These are phyloP conservation scores for Tirmania nivea DNA, from an alignment of 495 filamentous ascomycete genomes.

Conservation along the genomic window DNA sequence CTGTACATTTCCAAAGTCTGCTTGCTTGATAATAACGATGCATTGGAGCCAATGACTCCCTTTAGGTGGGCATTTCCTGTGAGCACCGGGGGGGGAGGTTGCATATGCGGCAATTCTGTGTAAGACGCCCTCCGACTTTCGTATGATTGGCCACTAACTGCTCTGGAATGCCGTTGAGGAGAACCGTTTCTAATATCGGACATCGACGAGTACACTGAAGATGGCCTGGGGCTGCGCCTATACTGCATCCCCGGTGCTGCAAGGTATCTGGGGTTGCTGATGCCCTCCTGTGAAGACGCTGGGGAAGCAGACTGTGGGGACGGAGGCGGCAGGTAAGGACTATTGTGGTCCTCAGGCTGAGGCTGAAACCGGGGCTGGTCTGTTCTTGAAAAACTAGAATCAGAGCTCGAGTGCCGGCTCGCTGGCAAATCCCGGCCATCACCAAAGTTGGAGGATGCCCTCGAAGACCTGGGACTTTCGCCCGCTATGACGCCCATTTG, in stretches of 20 bases:
- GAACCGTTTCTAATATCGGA: slow-evolving; percentile 10
- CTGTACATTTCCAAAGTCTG: slow-evolving; percentile 96
- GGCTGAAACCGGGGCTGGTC: neutral
- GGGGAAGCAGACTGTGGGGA: slow-evolving; percentile 13
- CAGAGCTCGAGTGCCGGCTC: slow-evolving; percentile 1
- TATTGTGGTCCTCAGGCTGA: neutral
- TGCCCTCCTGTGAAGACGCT: slow-evolving; percentile 5
- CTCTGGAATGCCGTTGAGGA: slow-evolving; percentile 8
- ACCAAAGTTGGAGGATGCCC: slow-evolving; percentile 7
- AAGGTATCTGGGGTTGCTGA: slow-evolving; percentile 6
- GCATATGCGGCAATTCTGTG: slow-evolving; percentile 65
- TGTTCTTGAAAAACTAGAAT: neutral
- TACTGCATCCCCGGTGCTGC: slow-evolving; percentile 7
- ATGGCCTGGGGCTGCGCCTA: slow-evolving; percentile 10
- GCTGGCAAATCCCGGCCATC: slow-evolving; percentile 13
- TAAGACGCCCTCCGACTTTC: slow-evolving; percentile 62
- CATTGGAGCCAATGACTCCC: slow-evolving; percentile 61
- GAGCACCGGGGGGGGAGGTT: slow-evolving; percentile 63
- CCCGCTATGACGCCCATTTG: slow-evolving; percentile 25
- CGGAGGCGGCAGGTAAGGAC: neutral
- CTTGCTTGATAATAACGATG: slow-evolving; percentile 67
- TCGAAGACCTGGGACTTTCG: slow-evolving; percentile 20
- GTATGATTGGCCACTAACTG: slow-evolving; percentile 36
- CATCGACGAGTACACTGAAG: slow-evolving; percentile 13
- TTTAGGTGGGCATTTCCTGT: slow-evolving; percentile 60